Conservation (phyloP, 495 filamentous ascomycete genomes). For the Hypoxylon cercidicola region DNA sequence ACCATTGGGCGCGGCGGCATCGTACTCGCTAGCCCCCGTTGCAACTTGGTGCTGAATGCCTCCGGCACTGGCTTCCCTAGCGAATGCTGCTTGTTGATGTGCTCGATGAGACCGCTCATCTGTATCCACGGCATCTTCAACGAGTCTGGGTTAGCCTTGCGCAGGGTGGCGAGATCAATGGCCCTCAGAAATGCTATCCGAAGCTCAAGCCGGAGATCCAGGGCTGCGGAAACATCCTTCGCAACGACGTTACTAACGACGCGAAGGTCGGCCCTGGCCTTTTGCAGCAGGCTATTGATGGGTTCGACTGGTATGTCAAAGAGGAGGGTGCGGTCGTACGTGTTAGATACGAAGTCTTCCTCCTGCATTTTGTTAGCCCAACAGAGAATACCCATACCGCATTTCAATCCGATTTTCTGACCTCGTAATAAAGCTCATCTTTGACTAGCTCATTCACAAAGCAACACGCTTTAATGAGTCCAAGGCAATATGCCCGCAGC, state of each 20-base stretch:
- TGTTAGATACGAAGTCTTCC: conserved; percentile 93
- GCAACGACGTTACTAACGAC: conserved; percentile 56
- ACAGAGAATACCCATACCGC: not conserved
- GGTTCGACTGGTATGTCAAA: conserved; percentile 66
- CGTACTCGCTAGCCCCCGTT: conserved; percentile 88
- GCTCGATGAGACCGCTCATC: conserved; percentile 57
- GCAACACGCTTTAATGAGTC: conserved; percentile 82
- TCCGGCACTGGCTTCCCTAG: conserved; percentile 75
- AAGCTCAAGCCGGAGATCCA: conserved; percentile 71
- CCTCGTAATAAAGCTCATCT: conserved; percentile 88
- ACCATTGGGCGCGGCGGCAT: conserved; percentile 93
- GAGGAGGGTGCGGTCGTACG: conserved; percentile 83
- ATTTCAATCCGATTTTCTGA: conserved; percentile 50
- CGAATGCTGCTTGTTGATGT: conserved; percentile 64
- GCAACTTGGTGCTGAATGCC: conserved; percentile 89
- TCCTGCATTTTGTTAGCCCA: conserved; percentile 68
- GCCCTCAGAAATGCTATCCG: conserved; percentile 69
- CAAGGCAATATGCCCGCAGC: conserved; percentile 87
- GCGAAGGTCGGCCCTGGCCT: conserved; percentile 67
- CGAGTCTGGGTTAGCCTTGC: conserved; percentile 52
- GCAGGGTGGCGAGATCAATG: conserved; percentile 56
- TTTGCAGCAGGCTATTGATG: conserved; percentile 68
- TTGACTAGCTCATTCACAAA: conserved; percentile 79
- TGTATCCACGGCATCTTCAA: conserved; percentile 59
- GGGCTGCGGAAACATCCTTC: conserved; percentile 65